Percentiles rank a stretch among this genome's conserved stretches.
These are phyloP conservation scores for Crassisporium funariophilum DNA, from an alignment of 768 basidiomycete species.

Conservation along the genomic window DNA sequence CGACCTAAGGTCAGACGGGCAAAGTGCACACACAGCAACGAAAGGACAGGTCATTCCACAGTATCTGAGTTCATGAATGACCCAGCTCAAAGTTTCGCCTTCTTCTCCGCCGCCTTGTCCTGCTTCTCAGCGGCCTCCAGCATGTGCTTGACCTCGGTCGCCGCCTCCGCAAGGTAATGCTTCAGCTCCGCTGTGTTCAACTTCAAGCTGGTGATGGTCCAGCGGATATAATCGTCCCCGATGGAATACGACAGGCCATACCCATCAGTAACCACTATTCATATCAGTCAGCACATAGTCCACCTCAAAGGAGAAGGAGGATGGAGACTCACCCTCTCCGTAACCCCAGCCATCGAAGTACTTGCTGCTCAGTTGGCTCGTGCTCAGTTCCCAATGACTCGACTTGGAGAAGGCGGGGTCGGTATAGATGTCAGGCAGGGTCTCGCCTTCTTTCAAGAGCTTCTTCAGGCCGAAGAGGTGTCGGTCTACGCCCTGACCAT, in stretches of 20 bases:
- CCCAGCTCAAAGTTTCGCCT: constrained; percentile 17
- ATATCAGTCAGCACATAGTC: constrained; percentile 3
- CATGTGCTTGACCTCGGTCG: constrained; percentile 75
- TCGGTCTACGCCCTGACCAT: constrained; percentile 92
- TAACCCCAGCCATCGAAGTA: constrained; percentile 97
- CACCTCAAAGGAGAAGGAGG: constrained; percentile 3
- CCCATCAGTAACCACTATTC: constrained; percentile 83
- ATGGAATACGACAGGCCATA: constrained; percentile 93
- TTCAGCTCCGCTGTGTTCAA: constrained; percentile 52
- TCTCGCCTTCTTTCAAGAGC: constrained; percentile 72
- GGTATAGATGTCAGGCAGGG: constrained; percentile 69
- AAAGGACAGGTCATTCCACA: background rate
- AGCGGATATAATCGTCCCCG: constrained; percentile 79
- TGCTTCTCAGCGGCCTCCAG: constrained; percentile 64
- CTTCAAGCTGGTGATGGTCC: constrained; percentile 85
- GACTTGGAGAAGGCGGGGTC: constrained; percentile 72
- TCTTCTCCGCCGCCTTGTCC: constrained; percentile 36
- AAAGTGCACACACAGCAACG: no score
- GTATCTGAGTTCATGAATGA: no score
- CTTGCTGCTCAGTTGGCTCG: constrained; percentile 79
- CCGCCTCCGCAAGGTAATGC: constrained; percentile 79
- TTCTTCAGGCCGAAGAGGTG: constrained; percentile 94
- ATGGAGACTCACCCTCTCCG: constrained; percentile 71
- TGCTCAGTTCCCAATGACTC: constrained; percentile 91
- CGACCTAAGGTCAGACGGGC: no score